Base-by-base conservation (phyloP, 2,329 filamentous ascomycete species). In the Orbilia javanica region DNA sequence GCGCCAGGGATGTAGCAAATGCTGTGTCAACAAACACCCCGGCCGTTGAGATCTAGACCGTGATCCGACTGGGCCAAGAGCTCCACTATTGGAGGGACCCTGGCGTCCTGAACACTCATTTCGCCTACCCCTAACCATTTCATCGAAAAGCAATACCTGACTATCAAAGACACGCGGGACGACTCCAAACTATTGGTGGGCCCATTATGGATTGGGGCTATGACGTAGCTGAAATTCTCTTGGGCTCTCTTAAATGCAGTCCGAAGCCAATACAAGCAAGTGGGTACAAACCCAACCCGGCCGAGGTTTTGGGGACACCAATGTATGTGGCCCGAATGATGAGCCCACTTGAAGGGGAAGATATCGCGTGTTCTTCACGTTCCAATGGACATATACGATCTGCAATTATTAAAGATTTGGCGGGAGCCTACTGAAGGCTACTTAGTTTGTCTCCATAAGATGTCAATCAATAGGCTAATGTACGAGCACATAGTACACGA, bases 81-180 rank as follows among this genome's bases (percentile, higher is more conserved):
- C 73, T 78, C 67, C 67, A 72, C 63, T 63, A 52, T 62, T 25
- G 62, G 42, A 64, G 18, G 31, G 67, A 78, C 74, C 74, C 74
- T 72, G 62, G 62, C 74, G 50, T 66, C 10, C 63, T 42, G 74
- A 68, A 63, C 25, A 62, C 62, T 78, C 74, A 78, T 78, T 78
- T 78, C 74, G 74, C 74, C 67, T 72, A 78, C 74, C 74, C 74
- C 67, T 71, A 78, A 78, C 67, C 66, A 62, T 72, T 78, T 70
- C 39, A 67, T 68, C 53, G 31, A 68, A 66, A 60, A 42, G 53
- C 67, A 67, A 62, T 67, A 25, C 27, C 44, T 62, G 63, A 53
- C 63, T 71, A 78, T 78, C 74, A 78, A 72, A 78, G 74, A 72
- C 74, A 78, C 67, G 74, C 74, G 74, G 74, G 67, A 77, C 66